Evolutionary conservation across 495 filamentous ascomycete genomes (phyloP).

Genomic region (Chaetomium cochliodes): DNA sequence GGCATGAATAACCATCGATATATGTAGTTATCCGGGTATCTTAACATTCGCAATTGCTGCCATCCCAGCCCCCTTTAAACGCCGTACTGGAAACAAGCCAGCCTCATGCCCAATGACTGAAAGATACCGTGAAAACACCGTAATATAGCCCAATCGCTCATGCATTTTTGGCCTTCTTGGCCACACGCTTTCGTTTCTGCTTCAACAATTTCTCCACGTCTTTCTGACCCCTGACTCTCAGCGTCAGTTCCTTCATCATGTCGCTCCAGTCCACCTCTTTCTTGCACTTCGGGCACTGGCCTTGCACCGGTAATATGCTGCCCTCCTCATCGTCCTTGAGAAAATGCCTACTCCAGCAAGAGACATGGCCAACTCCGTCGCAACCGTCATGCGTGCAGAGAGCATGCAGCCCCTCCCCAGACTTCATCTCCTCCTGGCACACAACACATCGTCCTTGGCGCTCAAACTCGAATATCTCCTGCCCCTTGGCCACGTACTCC

Average conservation of each 20-base stretch:
- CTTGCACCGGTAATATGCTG: slow-evolving; percentile 63
- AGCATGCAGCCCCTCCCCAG: slow-evolving; percentile 55
- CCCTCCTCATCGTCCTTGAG: slow-evolving; percentile 47
- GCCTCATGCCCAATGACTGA: neutral
- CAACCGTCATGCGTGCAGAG: slow-evolving; percentile 70
- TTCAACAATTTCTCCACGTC: slow-evolving; percentile 65
- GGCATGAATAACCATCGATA: neutral
- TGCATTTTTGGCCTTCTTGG: slow-evolving; percentile 21
- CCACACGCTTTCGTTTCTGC: slow-evolving; percentile 43
- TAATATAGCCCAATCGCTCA: neutral
- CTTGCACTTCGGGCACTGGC: slow-evolving; percentile 71
- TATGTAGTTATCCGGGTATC: slow-evolving; percentile 1
- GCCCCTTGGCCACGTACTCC: slow-evolving; percentile 68
- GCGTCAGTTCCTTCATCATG: slow-evolving; percentile 76
- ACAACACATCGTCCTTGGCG: slow-evolving; percentile 60
- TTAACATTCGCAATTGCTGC: neutral
- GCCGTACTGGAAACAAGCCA: neutral
- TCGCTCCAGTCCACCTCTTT: slow-evolving; percentile 65
- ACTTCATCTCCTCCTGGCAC: slow-evolving; percentile 54
- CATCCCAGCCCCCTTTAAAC: neutral
- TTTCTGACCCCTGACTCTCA: slow-evolving; percentile 65
- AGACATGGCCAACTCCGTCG: slow-evolving; percentile 66
- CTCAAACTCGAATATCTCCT: slow-evolving; percentile 60
- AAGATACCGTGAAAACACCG: neutral
- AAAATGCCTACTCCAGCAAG: slow-evolving; percentile 71